phyloP scores from a whole-genome alignment of 441 rosid species.

The Geranium incanum region DNA sequence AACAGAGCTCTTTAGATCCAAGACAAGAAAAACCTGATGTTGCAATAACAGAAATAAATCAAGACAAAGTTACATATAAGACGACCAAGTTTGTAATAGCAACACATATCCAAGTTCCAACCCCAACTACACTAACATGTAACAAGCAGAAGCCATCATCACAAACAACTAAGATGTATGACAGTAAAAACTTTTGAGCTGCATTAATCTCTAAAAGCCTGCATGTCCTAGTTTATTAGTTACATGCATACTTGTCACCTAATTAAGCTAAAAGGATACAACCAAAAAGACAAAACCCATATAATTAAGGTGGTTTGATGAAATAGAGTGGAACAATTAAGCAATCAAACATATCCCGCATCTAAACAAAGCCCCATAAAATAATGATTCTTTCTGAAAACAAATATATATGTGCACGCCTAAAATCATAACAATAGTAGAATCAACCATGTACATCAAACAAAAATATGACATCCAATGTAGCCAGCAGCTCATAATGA shows the following conservation, averaged over 20 bases:
- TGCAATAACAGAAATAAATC: neutral
- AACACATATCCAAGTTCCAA: neutral
- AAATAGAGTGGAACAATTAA: too few relatives aligned
- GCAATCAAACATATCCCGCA: neutral
- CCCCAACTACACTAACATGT: neutral
- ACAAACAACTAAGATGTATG: neutral
- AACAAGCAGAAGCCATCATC: neutral
- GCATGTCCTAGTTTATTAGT: neutral
- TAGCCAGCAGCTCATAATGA: neutral
- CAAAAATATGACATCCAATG: neutral
- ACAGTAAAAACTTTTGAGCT: too few relatives aligned
- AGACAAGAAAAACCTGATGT: slow-evolving; percentile 48
- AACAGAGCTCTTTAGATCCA: slow-evolving; percentile 37
- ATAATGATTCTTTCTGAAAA: neutral
- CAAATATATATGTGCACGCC: neutral
- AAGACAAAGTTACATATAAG: neutral
- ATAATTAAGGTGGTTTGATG: too few relatives aligned
- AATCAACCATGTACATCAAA: neutral
- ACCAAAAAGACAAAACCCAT: too few relatives aligned
- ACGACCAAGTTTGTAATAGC: neutral
- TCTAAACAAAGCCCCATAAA: neutral
- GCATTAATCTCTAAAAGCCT: neutral
- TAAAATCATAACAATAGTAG: neutral
- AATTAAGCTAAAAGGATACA: too few relatives aligned
- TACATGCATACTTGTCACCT: too few relatives aligned